Evolutionary conservation across 2,329 filamentous ascomycete genomes (phyloP), one percentile per base, ranked within the genome.

Genomic region (Colletotrichum acutatum): DNA sequence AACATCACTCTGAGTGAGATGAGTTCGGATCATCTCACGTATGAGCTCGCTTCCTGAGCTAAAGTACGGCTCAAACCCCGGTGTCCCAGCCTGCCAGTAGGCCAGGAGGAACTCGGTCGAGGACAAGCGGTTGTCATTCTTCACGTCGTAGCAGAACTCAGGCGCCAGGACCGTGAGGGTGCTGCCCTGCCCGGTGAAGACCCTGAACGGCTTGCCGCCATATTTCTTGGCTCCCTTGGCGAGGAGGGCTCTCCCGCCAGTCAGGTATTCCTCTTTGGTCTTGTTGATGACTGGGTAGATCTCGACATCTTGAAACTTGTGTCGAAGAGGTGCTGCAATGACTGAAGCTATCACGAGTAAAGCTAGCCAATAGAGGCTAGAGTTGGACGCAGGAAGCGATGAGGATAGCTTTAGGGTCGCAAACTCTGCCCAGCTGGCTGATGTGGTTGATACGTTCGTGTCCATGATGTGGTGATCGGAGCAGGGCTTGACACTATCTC

Each of bases 1-100:
- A 2, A 71, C 59, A n/a, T 71, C 49, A n/a, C 37, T 49, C 26
- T 56, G 69, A 5, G 69, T 63, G 19, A 71, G 19, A 32, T 68
- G 46, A 8, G 64, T 58, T 4, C 28, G 56, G 49, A 71, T 49
- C 57, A 68, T 67, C 57, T 71, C 64, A 7, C 63, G 69, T 19
- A 71, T 49, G 4, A 71, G 49, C 11, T 68, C 57, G 28, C 69
- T 71, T 2, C 69, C 64, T 0, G 69, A 71, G n/a, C 69, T 71
- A 6, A 71, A 58, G 8, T 68, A 57, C 7, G 64, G 57, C 24
- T 71, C 69, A 5, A 71, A 71, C 0, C 64, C 64, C 1, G 69
- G 63, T 0, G 69, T 71, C 2, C 64, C 69, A 0, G 69, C 69
- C 28, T 71, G 69, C 69, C 69, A 71, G 52, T 68, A 71, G n/a